Conservation (phyloP, 164 flowering plant species). For the Liriodendron chinense region DNA sequence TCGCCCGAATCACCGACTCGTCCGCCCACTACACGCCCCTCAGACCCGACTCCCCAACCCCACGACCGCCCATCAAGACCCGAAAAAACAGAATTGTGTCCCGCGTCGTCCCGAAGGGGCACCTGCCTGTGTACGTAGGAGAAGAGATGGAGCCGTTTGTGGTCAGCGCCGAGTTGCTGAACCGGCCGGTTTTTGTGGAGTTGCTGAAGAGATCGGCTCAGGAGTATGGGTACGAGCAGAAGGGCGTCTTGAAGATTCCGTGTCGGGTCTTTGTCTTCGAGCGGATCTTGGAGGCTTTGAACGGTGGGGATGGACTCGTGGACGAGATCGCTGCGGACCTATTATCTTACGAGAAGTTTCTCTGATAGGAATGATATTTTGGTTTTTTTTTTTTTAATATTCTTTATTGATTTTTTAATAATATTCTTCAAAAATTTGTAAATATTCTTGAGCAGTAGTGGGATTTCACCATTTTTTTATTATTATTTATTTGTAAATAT, state of each 20-base stretch:
- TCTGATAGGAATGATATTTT: no score
- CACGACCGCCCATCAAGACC: background rate
- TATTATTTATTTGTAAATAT: no score
- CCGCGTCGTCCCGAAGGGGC: conserved; percentile 57
- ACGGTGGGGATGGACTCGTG: background rate
- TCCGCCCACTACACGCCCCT: background rate
- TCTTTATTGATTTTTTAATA: no score
- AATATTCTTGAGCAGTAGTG: no score
- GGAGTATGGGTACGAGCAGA: conserved; percentile 94
- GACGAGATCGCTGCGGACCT: background rate
- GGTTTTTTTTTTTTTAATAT: no score
- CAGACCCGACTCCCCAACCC: background rate
- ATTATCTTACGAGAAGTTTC: background rate
- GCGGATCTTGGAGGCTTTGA: conserved; percentile 18
- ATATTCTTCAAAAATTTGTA: no score
- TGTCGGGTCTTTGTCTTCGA: conserved; percentile 73
- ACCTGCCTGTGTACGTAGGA: conserved; percentile 87
- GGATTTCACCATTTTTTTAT: no score
- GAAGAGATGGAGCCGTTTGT: conserved; percentile 88
- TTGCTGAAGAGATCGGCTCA: conserved; percentile 79
- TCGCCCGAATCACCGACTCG: background rate
- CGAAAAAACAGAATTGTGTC: background rate
- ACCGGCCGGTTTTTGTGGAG: conserved; percentile 68
- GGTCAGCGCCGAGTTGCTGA: conserved; percentile 73
- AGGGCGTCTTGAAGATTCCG: conserved; percentile 80